Base-by-base conservation (phyloP, 129 eudicot genomes). In the Chrysanthemum seticuspe region DNA sequence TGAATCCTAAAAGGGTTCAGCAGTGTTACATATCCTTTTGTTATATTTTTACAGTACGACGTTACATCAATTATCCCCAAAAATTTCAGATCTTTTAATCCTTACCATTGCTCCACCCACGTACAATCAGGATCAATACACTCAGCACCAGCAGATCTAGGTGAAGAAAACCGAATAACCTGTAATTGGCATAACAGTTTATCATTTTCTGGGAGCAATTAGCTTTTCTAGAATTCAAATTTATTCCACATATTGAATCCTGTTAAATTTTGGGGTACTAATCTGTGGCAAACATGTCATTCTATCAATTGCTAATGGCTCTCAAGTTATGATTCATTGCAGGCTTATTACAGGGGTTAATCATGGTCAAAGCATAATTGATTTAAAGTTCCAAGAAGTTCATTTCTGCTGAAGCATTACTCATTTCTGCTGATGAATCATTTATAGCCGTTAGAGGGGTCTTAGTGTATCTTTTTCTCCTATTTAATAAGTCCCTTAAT, bases 51-150 rank as follows among this genome's bases (percentile, higher is more conserved):
- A 21, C n/a, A 57, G n/a, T 19, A 68, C 10, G 10, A 68, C 16
- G 48, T 19, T 47, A 19, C 48, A 50, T 51, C 48, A 67, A 67
- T 11, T 48, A 49, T 18, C 6, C 15, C 19, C 18, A 23, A 55
- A 56, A 71, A 36, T 13, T 31, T 68, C 53, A 77, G 64, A 53
- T 60, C 58, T 62, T 66, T 75, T 29, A 44, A 59, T 61, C 59
- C 71, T 75, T 92, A 92, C 98, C 98, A 92, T 83, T 92, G 98
- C 74, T 92, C 96, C 84, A 92, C 85, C 98, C 98, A 92, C 13
- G 96, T 79, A 84, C 98, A 92, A 76, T 81, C 79, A 58, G 95
- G 86, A 86, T 92, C 98, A 59, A 92, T 92, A 81, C 98, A 92
- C 83, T 92, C 95, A 40, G 98, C 98, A 70, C 98, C 98, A 51